These are phyloP conservation scores for Agrocybe praecox DNA, from an alignment of 768 basidiomycete genomes.

Conservation along the genomic window DNA sequence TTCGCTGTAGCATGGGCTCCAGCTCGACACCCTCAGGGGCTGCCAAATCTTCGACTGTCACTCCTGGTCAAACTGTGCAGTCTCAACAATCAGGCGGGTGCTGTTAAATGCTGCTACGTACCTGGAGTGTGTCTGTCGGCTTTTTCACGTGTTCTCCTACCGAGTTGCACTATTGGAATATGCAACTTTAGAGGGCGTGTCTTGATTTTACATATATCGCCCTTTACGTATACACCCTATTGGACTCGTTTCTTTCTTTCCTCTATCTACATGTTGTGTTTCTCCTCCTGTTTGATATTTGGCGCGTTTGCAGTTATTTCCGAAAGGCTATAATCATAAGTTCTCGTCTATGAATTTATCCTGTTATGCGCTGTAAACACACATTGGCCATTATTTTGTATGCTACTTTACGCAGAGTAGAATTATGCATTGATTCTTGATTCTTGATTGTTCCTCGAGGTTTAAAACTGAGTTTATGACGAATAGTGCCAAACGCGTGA, in stretches of 20 bases:
- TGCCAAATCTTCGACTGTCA: conserved; percentile 82
- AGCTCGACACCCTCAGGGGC: conserved; percentile 73
- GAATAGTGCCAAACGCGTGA: background rate
- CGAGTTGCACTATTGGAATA: background rate
- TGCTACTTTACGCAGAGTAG: background rate
- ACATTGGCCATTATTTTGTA: background rate
- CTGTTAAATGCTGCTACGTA: conserved; percentile 55
- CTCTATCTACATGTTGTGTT: conserved; percentile 24
- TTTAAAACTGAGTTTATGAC: background rate
- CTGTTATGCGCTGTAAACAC: background rate
- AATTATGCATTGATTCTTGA: background rate
- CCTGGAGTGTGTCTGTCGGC: background rate
- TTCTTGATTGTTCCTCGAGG: background rate
- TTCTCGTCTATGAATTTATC: background rate
- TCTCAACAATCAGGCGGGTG: conserved; percentile 75
- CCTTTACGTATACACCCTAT: conserved; percentile 37
- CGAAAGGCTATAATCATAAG: conserved; percentile 5
- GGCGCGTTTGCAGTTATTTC: conserved; percentile 6
- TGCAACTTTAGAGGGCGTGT: conserved; percentile 7
- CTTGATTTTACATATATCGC: conserved; percentile 34
- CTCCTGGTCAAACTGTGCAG: conserved; percentile 82
- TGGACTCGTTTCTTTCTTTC: conserved; percentile 27
- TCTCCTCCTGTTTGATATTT: conserved; percentile 20
- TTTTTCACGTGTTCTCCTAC: conserved; percentile 13
- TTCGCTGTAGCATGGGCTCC: conserved; percentile 74